Base-by-base conservation (phyloP, 106 monocot species). In the Dendrobium nobile region DNA sequence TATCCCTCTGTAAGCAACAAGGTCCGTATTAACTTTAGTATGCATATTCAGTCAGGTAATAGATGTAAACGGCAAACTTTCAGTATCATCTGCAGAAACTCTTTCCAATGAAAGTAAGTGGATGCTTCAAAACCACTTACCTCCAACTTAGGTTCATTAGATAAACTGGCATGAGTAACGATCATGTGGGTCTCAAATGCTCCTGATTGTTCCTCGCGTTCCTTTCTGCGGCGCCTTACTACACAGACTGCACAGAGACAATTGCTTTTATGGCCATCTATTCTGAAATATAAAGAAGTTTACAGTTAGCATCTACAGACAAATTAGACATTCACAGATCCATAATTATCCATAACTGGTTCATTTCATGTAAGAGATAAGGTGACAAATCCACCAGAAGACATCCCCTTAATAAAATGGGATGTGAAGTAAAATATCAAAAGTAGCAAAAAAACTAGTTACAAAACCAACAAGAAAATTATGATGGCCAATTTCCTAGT, bases 161-260 rank as follows among this genome's bases (percentile, higher is more conserved):
- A 28, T 42, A 67, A 42, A 81, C 77, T 80, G 11, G 64, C 55
- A 86, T 85, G 82, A 75, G 9, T 83, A 47, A 47, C 77, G 40
- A 58, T 79, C 67, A 75, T 70, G 61, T 90, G 83, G 72, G 72
- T 86, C 41, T 79, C 82, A 76, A 83, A 13, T 2, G 56, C 65
- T 37, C 70, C 77, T 41, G 80, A 84, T 33, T 64, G 78, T 54
- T 84, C 88, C 68, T 93, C 93, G 8, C 84, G 87, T 73, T 96
- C 95, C 77, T 85, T 90, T 73, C 89, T 87, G 37, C 89, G 85
- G 13, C 96, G 87, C 79, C 90, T 87, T 79, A 97, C 87, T 26
- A 89, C 88, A 85, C 96, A 97, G 67, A 92, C 96, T 82, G 96
- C 96, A 86, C 94, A 97, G 11, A 92, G 79, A 51, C 96, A 97